These are phyloP conservation scores for Cordyceps fumosorosea DNA, from an alignment of 2,329 filamentous ascomycete species.

Conservation along the genomic window DNA sequence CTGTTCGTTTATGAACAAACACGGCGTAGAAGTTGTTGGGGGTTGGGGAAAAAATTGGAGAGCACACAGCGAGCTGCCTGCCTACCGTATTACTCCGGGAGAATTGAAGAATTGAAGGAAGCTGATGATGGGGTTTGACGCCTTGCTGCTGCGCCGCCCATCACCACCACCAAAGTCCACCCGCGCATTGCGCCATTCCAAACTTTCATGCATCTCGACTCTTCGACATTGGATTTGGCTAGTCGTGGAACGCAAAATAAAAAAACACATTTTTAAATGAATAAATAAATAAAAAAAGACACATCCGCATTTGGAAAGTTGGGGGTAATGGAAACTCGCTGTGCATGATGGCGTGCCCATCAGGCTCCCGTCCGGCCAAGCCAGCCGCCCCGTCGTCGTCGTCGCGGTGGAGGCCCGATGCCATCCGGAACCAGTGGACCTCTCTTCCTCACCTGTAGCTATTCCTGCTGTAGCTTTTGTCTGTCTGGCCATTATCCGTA, in stretches of 20 bases:
- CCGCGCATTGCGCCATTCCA: constrained; percentile 1
- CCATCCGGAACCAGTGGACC: neutral
- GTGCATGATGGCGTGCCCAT: constrained; percentile 5
- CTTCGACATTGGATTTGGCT: neutral
- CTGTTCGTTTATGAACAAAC: neutral
- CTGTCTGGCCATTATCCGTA: neutral
- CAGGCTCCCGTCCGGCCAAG: neutral
- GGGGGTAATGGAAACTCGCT: constrained; percentile 8
- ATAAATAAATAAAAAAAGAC: neutral
- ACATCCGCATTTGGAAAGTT: neutral
- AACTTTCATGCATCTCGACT: neutral
- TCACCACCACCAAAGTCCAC: neutral
- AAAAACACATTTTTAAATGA: neutral
- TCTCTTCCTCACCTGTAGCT: too few relatives aligned
- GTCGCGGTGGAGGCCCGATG: constrained; percentile 9
- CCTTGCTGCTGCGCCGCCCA: neutral
- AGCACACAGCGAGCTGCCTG: neutral
- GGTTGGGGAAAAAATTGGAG: neutral
- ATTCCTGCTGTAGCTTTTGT: too few relatives aligned
- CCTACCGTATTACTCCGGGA: neutral
- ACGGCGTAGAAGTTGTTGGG: neutral
- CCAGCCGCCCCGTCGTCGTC: neutral
- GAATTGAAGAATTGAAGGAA: neutral
- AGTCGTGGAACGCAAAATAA: neutral
- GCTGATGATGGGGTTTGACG: neutral